Conservation (phyloP, 208 protist genomes). For the Leishmania gerbilli region DNA sequence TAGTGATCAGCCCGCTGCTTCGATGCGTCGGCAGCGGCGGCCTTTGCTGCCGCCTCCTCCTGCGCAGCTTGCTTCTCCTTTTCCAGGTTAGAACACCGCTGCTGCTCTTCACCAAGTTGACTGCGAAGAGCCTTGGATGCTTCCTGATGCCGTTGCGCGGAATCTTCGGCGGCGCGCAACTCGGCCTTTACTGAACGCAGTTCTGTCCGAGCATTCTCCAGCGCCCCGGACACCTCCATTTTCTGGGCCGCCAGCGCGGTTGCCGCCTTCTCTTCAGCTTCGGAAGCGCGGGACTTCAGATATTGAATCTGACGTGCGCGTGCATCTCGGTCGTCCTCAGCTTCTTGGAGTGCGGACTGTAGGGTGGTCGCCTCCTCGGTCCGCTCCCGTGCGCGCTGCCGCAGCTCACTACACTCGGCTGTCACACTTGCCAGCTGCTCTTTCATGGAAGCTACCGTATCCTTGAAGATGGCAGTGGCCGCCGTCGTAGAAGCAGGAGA, state of each 20-base stretch:
- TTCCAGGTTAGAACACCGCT: not conserved
- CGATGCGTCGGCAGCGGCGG: not conserved
- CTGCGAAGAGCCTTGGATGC: not conserved
- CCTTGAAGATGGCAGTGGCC: not conserved
- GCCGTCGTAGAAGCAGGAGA: not conserved
- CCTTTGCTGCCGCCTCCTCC: slow-evolving; percentile 6
- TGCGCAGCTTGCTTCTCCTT: slow-evolving; percentile 4
- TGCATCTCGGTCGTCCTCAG: slow-evolving; percentile 19
- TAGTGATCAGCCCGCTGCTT: slow-evolving; percentile 16
- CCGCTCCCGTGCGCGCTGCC: slow-evolving; percentile 8
- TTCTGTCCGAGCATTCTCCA: not conserved
- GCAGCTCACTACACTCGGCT: slow-evolving; percentile 3
- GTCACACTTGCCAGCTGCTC: slow-evolving; percentile 2
- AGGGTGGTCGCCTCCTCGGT: slow-evolving; percentile 15
- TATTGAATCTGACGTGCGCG: slow-evolving; percentile 10
- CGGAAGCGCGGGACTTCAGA: slow-evolving; percentile 6
- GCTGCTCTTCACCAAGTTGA: not conserved
- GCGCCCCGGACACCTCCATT: not conserved
- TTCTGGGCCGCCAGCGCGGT: not conserved
- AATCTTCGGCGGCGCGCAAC: not conserved
- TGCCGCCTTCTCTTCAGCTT: not conserved
- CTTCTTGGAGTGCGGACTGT: slow-evolving; percentile 11
- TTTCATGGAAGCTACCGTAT: not conserved
- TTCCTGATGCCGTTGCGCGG: not conserved
- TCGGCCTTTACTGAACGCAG: not conserved